These are phyloP conservation scores for Diaporthe amygdali DNA, from an alignment of 2,329 filamentous ascomycete genomes.

Conservation along the genomic window DNA sequence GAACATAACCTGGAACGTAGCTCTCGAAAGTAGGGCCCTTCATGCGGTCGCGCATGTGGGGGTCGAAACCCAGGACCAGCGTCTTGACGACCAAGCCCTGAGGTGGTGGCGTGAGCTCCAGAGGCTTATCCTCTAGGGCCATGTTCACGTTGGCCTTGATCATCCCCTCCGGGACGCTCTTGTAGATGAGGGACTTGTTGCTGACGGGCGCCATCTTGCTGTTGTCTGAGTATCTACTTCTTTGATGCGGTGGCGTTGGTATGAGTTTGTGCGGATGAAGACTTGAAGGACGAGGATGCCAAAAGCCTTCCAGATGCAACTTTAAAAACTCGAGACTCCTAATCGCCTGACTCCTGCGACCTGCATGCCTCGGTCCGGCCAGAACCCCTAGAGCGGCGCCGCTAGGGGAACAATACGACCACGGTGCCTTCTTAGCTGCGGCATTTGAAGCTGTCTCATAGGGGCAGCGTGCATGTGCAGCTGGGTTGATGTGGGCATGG, in stretches of 20 bases:
- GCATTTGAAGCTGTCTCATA: neutral
- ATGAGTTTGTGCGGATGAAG: neutral
- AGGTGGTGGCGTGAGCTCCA: slow-evolving; percentile 21
- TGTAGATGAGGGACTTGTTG: slow-evolving; percentile 23
- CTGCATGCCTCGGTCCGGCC: neutral
- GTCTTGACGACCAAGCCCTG: slow-evolving; percentile 23
- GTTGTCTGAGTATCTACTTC: neutral
- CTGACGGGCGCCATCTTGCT: slow-evolving; percentile 15
- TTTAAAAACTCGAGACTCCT: neutral
- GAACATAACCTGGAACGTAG: slow-evolving; percentile 21
- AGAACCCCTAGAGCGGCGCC: neutral
- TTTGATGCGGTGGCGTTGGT: neutral
- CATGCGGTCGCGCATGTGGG: slow-evolving; percentile 27
- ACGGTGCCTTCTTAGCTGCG: neutral
- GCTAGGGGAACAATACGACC: neutral
- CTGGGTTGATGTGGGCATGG: neutral
- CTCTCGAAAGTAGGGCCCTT: slow-evolving; percentile 21
- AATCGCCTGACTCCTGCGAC: neutral
- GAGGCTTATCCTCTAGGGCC: slow-evolving; percentile 15
- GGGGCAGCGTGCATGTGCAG: neutral
- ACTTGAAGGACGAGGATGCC: neutral
- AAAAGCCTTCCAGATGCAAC: neutral
- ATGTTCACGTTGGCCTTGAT: slow-evolving; percentile 21
- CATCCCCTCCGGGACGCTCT: slow-evolving; percentile 14
- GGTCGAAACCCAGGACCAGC: slow-evolving; percentile 22